Percentiles rank a stretch among this genome's conserved stretches.
These are phyloP conservation scores for Metschnikowia vanudenii DNA, from an alignment of 805 yeast genomes.

Conservation along the genomic window DNA sequence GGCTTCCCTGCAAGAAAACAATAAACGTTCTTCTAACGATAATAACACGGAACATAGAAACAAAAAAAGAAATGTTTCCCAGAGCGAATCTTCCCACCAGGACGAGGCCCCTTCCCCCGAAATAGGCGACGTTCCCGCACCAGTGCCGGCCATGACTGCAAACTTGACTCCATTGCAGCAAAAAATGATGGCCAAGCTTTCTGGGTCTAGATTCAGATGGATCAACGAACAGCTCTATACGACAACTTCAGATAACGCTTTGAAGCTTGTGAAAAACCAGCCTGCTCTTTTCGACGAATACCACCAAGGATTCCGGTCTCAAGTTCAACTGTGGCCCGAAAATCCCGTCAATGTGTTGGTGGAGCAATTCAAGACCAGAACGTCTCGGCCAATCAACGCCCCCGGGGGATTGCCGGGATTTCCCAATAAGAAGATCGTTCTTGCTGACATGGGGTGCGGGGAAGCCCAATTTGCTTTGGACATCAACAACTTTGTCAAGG, in stretches of 20 bases:
- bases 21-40: conserved; percentile 11
- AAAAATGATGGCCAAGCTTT: conserved; percentile 90
- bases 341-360: conserved; percentile 95
- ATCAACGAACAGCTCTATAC: conserved; percentile 97
- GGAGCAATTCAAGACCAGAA: conserved; percentile 58
- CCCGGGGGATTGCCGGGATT: conserved; percentile 94
- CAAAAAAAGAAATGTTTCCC: background rate
- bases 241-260: conserved; percentile 72
- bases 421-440: conserved; percentile 59
- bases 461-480: conserved; percentile 86
- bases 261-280: conserved; percentile 67
- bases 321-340: conserved; percentile 97
- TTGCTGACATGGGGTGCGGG: conserved; percentile 99
- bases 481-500: conserved; percentile 48
- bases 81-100: background rate
- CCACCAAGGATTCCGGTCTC: conserved; percentile 92
- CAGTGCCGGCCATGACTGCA: conserved; percentile 22
- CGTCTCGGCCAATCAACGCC: conserved; percentile 73
- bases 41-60: conserved; percentile 1
- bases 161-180: conserved; percentile 85
- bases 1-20: conserved; percentile 3
- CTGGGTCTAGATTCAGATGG: conserved; percentile 97
- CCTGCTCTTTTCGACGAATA: conserved; percentile 92
- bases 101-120: background rate
- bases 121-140: conserved; percentile 13